A percentile compares a stretch with the other conserved stretches of the same genome.
Conservation (phyloP, 257 asterid species). For the Primulina eburnea region DNA sequence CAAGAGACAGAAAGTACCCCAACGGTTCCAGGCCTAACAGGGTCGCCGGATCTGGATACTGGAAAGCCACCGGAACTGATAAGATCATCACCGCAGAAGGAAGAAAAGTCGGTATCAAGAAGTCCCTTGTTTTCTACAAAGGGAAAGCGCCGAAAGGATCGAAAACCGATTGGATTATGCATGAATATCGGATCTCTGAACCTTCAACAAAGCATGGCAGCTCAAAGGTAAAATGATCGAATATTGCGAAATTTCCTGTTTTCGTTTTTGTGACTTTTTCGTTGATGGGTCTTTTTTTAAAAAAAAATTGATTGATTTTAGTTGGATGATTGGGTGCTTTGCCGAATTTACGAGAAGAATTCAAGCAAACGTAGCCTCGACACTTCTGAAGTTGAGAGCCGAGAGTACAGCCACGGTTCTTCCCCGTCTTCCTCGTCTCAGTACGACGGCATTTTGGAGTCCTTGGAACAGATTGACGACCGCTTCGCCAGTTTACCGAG, state of each 20-base stretch:
- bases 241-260: neutral
- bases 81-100: conserved; percentile 38
- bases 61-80: conserved; percentile 61
- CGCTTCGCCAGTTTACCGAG: conserved; percentile 34
- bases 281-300: no score
- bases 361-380: conserved; percentile 40
- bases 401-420: no score
- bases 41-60: conserved; percentile 52
- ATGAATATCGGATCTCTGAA: conserved; percentile 14
- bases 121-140: conserved; percentile 24
- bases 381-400: neutral
- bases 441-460: conserved; percentile 43
- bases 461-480: conserved; percentile 45
- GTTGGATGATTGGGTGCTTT: conserved; percentile 85
- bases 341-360: conserved; percentile 77
- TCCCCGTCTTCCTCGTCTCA: conserved; percentile 49
- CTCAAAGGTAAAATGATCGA: conserved; percentile 5
- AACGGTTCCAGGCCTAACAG: conserved; percentile 54
- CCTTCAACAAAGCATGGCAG: conserved; percentile 11
- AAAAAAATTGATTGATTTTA: conserved; percentile 10
- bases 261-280: no score
- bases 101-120: conserved; percentile 47
- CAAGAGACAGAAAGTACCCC: conserved; percentile 51
- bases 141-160: conserved; percentile 26
- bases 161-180: conserved; percentile 25